Conservation (phyloP, 768 basidiomycete genomes). For the Ramaria rubella region DNA sequence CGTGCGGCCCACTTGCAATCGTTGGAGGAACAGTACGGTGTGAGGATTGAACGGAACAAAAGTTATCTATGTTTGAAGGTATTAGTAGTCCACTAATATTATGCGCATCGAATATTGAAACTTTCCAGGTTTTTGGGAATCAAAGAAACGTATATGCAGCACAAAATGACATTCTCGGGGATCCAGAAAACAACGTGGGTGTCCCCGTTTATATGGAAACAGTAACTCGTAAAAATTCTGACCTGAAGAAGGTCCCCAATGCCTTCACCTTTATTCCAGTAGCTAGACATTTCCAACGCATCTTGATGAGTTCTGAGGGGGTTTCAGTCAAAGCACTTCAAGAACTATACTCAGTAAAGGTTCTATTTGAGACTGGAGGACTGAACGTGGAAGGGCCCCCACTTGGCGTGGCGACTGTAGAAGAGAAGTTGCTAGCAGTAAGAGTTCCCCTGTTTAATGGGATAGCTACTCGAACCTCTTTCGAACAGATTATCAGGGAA, state of each 20-base stretch:
- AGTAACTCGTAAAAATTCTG: not conserved
- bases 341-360: not conserved
- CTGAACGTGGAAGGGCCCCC: not conserved
- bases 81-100: not conserved
- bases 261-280: not conserved
- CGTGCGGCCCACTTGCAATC: not conserved
- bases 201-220: not conserved
- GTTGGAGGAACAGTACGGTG: not conserved
- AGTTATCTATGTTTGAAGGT: not conserved
- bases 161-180: not conserved
- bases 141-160: not conserved
- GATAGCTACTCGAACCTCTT: too few relatives aligned
- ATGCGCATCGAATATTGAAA: not conserved
- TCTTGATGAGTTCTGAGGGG: not conserved
- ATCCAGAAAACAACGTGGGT: not conserved
- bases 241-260: not conserved
- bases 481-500: too few relatives aligned
- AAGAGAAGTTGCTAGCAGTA: not conserved
- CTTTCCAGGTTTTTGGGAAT: not conserved
- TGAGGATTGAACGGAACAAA: not conserved
- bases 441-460: too few relatives aligned
- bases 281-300: not conserved
- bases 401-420: not conserved
- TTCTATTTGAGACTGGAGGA: not conserved
- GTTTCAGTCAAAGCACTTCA: not conserved